Conservation (phyloP, 768 basidiomycete species). For the Suillus tomentosus region DNA sequence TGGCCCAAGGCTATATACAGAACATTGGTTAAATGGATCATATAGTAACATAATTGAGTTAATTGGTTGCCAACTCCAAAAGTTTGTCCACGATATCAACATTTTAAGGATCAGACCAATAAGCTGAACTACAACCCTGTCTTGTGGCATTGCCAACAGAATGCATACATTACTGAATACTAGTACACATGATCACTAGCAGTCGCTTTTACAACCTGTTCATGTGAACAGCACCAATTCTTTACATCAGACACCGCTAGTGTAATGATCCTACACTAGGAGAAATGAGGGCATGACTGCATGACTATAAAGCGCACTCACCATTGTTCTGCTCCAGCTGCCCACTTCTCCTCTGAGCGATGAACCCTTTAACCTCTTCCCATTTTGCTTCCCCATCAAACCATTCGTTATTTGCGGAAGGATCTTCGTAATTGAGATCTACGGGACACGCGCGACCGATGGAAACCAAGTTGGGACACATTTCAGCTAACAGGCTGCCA, state of each 20-base stretch:
- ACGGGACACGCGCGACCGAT: neutral
- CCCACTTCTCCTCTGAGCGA: neutral
- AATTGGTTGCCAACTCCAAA: too few species aligned
- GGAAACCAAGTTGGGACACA: neutral
- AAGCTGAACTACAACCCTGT: too few species aligned
- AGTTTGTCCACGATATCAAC: too few species aligned
- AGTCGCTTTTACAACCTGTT: neutral
- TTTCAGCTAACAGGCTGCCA: neutral
- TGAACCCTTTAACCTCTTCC: neutral
- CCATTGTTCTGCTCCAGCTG: neutral
- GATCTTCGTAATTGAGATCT: neutral
- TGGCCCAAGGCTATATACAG: conserved; percentile 66
- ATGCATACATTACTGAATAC: too few species aligned
- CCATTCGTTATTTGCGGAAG: neutral
- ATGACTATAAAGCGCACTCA: neutral
- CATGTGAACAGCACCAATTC: neutral
- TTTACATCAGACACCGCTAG: neutral
- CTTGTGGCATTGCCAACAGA: too few species aligned
- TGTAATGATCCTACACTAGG: neutral
- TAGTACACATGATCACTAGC: too few species aligned
- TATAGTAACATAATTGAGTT: too few species aligned
- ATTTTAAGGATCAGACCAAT: too few species aligned
- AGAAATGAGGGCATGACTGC: neutral
- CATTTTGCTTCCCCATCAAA: neutral
- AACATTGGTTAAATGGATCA: conserved; percentile 21